Evolutionary conservation across 441 rosid genomes (phyloP).

Genomic region (Raphanus hybrid): DNA sequence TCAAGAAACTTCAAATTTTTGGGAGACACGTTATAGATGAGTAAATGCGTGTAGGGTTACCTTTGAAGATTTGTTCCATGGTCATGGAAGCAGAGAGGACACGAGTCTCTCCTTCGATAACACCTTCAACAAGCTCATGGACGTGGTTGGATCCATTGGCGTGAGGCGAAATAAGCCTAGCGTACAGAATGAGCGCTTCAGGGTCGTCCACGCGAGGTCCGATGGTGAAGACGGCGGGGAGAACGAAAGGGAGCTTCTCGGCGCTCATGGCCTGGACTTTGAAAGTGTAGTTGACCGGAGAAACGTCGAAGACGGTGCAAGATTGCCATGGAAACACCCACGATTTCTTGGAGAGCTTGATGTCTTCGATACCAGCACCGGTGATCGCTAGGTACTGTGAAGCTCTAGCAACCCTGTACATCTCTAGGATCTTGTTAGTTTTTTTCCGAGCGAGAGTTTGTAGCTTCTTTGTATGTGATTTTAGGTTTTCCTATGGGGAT

Average conservation of each 20-base stretch:
- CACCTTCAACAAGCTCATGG: conserved; percentile 70
- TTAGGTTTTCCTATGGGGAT: background rate
- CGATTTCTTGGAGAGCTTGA: conserved; percentile 59
- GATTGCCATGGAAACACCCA: conserved; percentile 71
- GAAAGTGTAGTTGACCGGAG: conserved; percentile 76
- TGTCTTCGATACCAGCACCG: conserved; percentile 54
- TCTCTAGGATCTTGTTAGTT: background rate
- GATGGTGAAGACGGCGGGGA: conserved; percentile 73
- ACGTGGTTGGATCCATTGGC: conserved; percentile 66
- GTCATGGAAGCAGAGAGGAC: conserved; percentile 84
- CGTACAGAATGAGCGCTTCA: conserved; percentile 52
- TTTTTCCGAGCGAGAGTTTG: background rate
- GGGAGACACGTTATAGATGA: background rate
- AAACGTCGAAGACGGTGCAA: conserved; percentile 54
- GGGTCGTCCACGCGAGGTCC: conserved; percentile 67
- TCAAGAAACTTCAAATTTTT: background rate
- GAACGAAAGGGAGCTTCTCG: conserved; percentile 75
- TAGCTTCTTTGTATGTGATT: background rate
- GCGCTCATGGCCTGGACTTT: conserved; percentile 82
- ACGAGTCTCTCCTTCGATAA: conserved; percentile 78
- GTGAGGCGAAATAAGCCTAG: conserved; percentile 63
- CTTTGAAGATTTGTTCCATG: conserved; percentile 72
- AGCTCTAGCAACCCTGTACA: conserved; percentile 63
- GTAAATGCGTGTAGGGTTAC: conserved; percentile 21
- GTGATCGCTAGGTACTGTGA: conserved; percentile 64